A percentile compares a stretch with the other conserved stretches of the same genome.
These are phyloP conservation scores for Mortierella sp. DNA, from an alignment of 371 early-diverging fungal species.

Conservation along the genomic window DNA sequence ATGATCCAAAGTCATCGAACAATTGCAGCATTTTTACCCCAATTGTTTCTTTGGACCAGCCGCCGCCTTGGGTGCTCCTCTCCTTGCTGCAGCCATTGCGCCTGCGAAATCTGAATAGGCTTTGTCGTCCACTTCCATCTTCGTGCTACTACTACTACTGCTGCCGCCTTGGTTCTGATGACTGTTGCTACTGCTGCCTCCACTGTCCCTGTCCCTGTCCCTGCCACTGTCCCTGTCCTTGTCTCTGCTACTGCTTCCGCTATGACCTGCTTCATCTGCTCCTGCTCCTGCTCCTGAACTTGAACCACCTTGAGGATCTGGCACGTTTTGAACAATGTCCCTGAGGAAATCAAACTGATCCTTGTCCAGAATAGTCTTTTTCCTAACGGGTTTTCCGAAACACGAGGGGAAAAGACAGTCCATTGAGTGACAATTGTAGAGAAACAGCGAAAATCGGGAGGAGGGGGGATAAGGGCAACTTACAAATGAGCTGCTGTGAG, in stretches of 20 bases:
- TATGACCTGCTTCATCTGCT: slow-evolving; percentile 1
- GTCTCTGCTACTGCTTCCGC: slow-evolving; percentile 11
- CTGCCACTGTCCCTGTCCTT: slow-evolving; percentile 1
- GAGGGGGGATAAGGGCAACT: no score
- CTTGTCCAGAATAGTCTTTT: slow-evolving; percentile 83
- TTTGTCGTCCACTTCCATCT: slow-evolving; percentile 42
- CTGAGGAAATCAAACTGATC: slow-evolving; percentile 95
- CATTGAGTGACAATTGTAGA: no score
- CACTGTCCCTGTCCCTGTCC: background rate
- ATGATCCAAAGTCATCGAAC: background rate
- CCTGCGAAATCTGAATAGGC: slow-evolving; percentile 33
- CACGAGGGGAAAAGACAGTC: slow-evolving; percentile 9
- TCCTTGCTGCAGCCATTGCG: slow-evolving; percentile 40
- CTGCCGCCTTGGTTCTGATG: background rate
- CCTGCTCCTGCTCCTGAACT: slow-evolving; percentile 18
- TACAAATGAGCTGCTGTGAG: slow-evolving; percentile 89
- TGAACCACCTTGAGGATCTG: slow-evolving; percentile 71
- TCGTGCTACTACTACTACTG: slow-evolving; percentile 12
- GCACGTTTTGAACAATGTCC: slow-evolving; percentile 87
- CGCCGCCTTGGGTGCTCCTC: slow-evolving; percentile 13
- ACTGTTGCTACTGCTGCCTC: slow-evolving; percentile 18
- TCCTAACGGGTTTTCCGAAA: slow-evolving; percentile 60
- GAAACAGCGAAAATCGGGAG: no score
- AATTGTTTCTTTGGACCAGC: slow-evolving; percentile 10
- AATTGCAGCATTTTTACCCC: slow-evolving; percentile 7